These are phyloP conservation scores for Venturiaceae sp. DNA, from an alignment of 2,329 filamentous ascomycete genomes.

Conservation along the genomic window DNA sequence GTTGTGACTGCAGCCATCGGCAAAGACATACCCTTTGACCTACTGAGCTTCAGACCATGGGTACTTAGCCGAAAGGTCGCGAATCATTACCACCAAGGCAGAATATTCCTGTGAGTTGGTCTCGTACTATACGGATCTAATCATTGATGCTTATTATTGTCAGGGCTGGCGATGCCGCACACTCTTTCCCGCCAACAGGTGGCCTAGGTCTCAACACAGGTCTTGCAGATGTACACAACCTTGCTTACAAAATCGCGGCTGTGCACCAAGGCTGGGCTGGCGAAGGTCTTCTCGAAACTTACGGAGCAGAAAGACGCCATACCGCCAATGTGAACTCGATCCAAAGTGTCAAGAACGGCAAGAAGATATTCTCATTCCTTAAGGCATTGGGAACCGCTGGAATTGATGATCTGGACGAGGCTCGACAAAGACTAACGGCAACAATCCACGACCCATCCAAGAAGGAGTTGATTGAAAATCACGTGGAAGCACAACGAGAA, in stretches of 20 bases:
- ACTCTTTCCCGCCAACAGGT: conserved; percentile 24
- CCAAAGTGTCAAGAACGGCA: conserved; percentile 33
- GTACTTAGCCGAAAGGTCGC: conserved; percentile 32
- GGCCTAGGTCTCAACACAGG: conserved; percentile 24
- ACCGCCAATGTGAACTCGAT: conserved; percentile 5
- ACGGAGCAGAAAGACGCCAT: conserved; percentile 3
- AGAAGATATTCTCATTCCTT: conserved; percentile 26
- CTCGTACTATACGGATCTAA: too few species aligned
- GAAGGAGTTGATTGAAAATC: conserved; percentile 19
- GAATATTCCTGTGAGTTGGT: conserved; percentile 23
- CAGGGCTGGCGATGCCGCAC: conserved; percentile 20
- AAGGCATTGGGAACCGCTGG: conserved; percentile 16
- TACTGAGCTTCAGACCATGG: conserved; percentile 32
- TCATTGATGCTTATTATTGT: background rate
- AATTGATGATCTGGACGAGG: conserved; percentile 17
- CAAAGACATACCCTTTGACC: conserved; percentile 23
- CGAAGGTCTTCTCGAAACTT: conserved; percentile 3
- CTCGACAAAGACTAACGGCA: conserved; percentile 18
- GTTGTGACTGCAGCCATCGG: conserved; percentile 24
- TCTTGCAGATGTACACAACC: conserved; percentile 17
- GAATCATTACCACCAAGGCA: conserved; percentile 21
- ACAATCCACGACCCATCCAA: conserved; percentile 21
- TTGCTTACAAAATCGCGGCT: conserved; percentile 7
- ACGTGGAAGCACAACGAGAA: conserved; percentile 28
- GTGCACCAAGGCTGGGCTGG: conserved; percentile 3